Evolutionary conservation across 345 rosid genomes (phyloP).

Genomic region (Eucalyptus regnans): DNA sequence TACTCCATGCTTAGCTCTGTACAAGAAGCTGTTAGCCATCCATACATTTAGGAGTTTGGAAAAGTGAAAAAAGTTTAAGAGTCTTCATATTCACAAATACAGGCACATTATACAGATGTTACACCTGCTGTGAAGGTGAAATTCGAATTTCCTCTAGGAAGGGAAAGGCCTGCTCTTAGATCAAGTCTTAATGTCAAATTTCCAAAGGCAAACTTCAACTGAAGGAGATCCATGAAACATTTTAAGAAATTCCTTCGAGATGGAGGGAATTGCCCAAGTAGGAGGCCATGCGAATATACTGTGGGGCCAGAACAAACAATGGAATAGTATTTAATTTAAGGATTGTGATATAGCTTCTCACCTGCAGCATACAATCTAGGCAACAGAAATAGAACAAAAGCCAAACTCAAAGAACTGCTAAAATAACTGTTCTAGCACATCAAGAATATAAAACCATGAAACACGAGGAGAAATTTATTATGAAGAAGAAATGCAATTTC

Average conservation of each 20-base stretch:
- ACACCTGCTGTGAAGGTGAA: not conserved
- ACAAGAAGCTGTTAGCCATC: not conserved
- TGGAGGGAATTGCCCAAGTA: not conserved
- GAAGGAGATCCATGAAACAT: not conserved
- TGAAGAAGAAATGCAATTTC: not conserved
- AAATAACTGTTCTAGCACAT: not conserved
- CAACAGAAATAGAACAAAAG: not conserved
- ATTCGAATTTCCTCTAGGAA: not conserved
- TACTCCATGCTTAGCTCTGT: not conserved
- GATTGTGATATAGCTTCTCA: not conserved
- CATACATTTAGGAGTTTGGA: not conserved
- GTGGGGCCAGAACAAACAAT: not conserved
- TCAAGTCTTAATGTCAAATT: not conserved
- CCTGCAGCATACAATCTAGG: not conserved
- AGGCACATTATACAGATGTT: not conserved
- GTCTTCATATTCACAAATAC: not conserved
- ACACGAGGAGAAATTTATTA: not conserved
- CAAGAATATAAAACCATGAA: not conserved
- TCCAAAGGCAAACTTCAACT: not conserved
- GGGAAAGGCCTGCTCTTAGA: not conserved
- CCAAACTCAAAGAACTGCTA: not conserved
- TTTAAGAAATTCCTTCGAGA: not conserved
- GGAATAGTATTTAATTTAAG: not conserved
- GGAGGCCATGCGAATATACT: not conserved
- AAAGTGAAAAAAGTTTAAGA: not conserved